A percentile compares a stretch with the other conserved stretches of the same genome.
Evolutionary conservation across 495 filamentous ascomycete species (phyloP).

Genomic region (Corynascus novoguineensis): DNA sequence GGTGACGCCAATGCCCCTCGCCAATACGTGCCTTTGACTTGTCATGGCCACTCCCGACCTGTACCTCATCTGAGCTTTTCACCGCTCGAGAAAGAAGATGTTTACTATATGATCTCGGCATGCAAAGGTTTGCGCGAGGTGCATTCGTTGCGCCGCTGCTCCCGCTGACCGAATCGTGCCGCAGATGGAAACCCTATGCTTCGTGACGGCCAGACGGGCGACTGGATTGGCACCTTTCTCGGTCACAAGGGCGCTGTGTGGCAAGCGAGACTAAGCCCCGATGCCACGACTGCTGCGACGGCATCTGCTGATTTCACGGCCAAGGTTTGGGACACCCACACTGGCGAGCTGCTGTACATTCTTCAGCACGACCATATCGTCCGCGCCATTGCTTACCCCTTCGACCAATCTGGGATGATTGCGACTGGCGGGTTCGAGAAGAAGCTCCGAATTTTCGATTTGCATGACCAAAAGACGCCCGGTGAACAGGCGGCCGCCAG

Average conservation of each 20-base stretch:
- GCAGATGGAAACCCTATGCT: slow-evolving; percentile 97
- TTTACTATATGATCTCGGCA: slow-evolving; percentile 93
- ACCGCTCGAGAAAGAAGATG: slow-evolving; percentile 69
- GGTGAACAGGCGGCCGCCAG: slow-evolving; percentile 17
- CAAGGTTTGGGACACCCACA: slow-evolving; percentile 95
- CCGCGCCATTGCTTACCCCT: slow-evolving; percentile 84
- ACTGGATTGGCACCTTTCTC: slow-evolving; percentile 98
- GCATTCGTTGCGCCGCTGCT: neutral
- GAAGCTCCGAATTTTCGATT: slow-evolving; percentile 90
- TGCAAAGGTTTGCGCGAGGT: slow-evolving; percentile 70
- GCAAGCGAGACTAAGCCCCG: slow-evolving; percentile 84
- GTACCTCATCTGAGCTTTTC: slow-evolving; percentile 96
- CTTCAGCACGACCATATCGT: slow-evolving; percentile 92
- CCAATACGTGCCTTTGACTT: slow-evolving; percentile 78
- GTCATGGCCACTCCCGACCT: slow-evolving; percentile 93
- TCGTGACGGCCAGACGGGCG: slow-evolving; percentile 90
- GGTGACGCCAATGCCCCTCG: slow-evolving; percentile 41
- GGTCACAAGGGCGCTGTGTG: slow-evolving; percentile 98
- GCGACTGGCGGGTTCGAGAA: slow-evolving; percentile 95
- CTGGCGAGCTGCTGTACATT: slow-evolving; percentile 82
- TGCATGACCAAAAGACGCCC: slow-evolving; percentile 47
- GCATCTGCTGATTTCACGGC: slow-evolving; percentile 95
- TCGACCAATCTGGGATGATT: slow-evolving; percentile 66
- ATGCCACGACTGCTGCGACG: slow-evolving; percentile 83
- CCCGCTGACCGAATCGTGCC: slow-evolving; percentile 11